Percentiles rank a stretch among this genome's conserved stretches.
These are phyloP conservation scores for Skeletonema menzelii DNA, from an alignment of 108 stramenopile genomes.

Conservation along the genomic window DNA sequence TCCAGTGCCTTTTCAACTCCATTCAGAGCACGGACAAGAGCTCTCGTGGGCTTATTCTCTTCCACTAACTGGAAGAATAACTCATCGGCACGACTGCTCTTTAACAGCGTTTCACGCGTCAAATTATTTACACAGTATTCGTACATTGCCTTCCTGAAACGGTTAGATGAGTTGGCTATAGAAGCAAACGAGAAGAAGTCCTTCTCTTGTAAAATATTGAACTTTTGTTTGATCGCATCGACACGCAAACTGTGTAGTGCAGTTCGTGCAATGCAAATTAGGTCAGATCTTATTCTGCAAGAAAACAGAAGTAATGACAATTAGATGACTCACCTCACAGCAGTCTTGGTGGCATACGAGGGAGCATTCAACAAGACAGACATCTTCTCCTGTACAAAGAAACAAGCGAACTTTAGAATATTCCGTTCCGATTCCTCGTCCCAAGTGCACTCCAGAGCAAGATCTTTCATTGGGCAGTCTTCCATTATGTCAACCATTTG, in stretches of 20 bases:
- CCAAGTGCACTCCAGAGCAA: conserved; percentile 39
- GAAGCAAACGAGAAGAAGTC: conserved; percentile 31
- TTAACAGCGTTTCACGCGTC: conserved; percentile 17
- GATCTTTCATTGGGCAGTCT: conserved; percentile 41
- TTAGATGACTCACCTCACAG: conserved; percentile 1
- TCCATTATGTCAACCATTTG: conserved; percentile 21
- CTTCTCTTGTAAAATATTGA: conserved; percentile 29
- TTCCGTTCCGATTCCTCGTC: conserved; percentile 30
- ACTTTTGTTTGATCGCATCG: conserved; percentile 32
- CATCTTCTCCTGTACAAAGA: conserved; percentile 30
- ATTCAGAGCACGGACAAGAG: conserved; percentile 26
- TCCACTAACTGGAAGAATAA: conserved; percentile 24
- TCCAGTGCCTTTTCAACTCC: conserved; percentile 13
- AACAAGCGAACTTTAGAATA: conserved; percentile 30
- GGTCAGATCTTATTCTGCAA: too few species aligned
- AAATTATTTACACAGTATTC: conserved; percentile 36
- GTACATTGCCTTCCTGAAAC: conserved; percentile 31
- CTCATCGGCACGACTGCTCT: conserved; percentile 17
- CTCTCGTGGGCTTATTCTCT: conserved; percentile 24
- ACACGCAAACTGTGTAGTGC: conserved; percentile 16
- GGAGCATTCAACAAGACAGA: conserved; percentile 27
- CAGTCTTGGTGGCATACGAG: conserved; percentile 13
- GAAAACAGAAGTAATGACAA: too few species aligned
- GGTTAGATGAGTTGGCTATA: conserved; percentile 19
- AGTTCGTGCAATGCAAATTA: too few species aligned